Base-by-base conservation (phyloP, 225 moss, liverwort and hornwort genomes). In the Bryoerythrophyllum caledonicum region DNA sequence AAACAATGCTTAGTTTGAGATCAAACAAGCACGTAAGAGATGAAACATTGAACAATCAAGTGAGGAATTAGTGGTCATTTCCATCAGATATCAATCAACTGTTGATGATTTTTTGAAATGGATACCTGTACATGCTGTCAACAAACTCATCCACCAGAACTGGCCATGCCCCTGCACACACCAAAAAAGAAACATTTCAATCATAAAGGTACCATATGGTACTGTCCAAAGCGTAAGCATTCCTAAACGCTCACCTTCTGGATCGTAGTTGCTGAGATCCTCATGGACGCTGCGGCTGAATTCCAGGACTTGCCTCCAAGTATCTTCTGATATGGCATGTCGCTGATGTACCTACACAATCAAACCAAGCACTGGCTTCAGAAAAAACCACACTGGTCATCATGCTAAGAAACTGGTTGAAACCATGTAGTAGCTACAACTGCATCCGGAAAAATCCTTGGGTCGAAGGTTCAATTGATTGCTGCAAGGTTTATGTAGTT, bases 241-340 rank as follows among this genome's bases (percentile, higher is more conserved):
- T 59, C 26, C 66, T 25, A 57, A 14, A 48, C 24, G 70, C 24
- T 68, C 67, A 91, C 97, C 97, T 82, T 99, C 97, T 46, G 90
- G 93, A 79, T 99, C 97, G 79, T 99, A 99, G 82, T 99, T 99
- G 86, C 97, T 99, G 32, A 99, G 87, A 78, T 99, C 97, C 85
- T 99, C 97, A 75, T 99, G 97, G 34, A 99, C 97, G 78, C 90
- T 99, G 56, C 97, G 86, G 74, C 97, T 95, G 68, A 99, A 95
- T 72, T 99, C 97, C 79, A 99, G 84, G 28, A 99, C 91, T 86
- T 99, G 97, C 63, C 94, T 86, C 97, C 97, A 99, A 11, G 97
- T 99, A 54, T 99, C 97, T 82, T 99, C 97, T 72, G 94, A 93
- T 61, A 99, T 93, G 6, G 97, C 91, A 86, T 99, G 87, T 62